Evolutionary conservation across 805 yeast species (phyloP), one percentile per base, ranked within the genome.

Genomic region (Cyberlindnera nakhonratchasimensis): DNA sequence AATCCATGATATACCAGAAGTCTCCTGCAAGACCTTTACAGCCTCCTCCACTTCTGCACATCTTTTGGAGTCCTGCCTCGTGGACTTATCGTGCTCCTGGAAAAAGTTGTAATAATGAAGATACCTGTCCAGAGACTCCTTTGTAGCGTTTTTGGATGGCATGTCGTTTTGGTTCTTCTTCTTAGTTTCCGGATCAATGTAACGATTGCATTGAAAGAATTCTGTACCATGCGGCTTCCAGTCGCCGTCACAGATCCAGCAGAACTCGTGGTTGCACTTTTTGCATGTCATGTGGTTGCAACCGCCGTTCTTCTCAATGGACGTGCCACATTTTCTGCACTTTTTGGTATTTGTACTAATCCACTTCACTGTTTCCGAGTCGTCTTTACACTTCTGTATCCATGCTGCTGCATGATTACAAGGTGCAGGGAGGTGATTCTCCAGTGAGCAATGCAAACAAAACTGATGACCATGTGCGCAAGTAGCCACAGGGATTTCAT

Each of bases 211-310:
- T 44, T 78, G 76, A 62, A 79, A 89, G 63, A 70, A 79, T 32
- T 69, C 66, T 22, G 72, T 68, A 3, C 79, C 79, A 64, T 91
- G 98, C 13, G 64, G 64, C 1, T 59, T 55, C 99, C 99, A 91
- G 25, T 69, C 74, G 3, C 81, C 81, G 47, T 77, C 60, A 63
- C 99, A 93, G 29, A 90, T 79, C 99, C 99, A 93, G 63, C 99
- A 93, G 58, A 89, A 93, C 59, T 90, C 86, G 59, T 77, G 64
- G 11, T 61, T 58, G 62, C 99, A 93, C 45, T 79, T 81, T 4
- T 76, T 69, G 62, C 99, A 93, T 1, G 80, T 74, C 96, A 93
- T 91, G 64, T 93, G 99, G 63, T 91, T 91, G 65, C 99, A 93
- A 0, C 99, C 99, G 18, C 97, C 98, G 58, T 85, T 85, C 55